Evolutionary conservation across 164 flowering plant species (phyloP).

Genomic region (Taxillus chinensis): DNA sequence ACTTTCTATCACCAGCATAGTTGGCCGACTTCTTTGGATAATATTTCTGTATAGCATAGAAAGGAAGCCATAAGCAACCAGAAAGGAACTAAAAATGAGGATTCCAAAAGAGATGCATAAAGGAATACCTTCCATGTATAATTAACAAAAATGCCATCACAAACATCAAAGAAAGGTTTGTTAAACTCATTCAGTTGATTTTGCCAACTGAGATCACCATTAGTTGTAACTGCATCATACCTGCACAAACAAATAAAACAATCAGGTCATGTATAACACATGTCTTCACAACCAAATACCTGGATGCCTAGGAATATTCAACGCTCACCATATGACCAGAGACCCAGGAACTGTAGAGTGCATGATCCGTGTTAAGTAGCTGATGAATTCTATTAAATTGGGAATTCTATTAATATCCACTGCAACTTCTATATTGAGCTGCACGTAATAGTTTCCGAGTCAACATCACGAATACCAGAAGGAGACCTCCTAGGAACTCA

Average conservation of each 20-base stretch:
- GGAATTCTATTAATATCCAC: slow-evolving; percentile 50
- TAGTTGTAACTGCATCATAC: slow-evolving; percentile 78
- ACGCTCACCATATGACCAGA: slow-evolving; percentile 64
- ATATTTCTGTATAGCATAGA: slow-evolving; percentile 35
- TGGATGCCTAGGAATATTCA: not conserved
- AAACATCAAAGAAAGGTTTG: slow-evolving; percentile 85
- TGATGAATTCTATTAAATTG: slow-evolving; percentile 63
- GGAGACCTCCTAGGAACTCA: too few species aligned
- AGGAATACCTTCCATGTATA: slow-evolving; percentile 69
- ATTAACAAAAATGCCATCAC: slow-evolving; percentile 88
- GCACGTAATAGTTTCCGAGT: slow-evolving; percentile 16
- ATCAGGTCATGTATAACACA: not conserved
- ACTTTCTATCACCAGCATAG: slow-evolving; percentile 72
- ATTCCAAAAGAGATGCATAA: not conserved
- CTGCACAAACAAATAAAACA: slow-evolving; percentile 23
- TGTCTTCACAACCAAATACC: too few species aligned
- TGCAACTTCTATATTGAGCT: slow-evolving; percentile 74
- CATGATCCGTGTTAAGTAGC: slow-evolving; percentile 61
- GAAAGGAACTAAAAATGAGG: not conserved
- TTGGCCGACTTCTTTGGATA: slow-evolving; percentile 64
- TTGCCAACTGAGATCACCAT: slow-evolving; percentile 69
- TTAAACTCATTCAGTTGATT: slow-evolving; percentile 67
- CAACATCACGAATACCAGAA: not conserved
- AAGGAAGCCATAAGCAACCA: not conserved
- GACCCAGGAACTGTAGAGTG: slow-evolving; percentile 63